A percentile compares a stretch with the other conserved stretches of the same genome.
These are phyloP conservation scores for Moniliophthora roreri DNA, from an alignment of 1,284 basidiomycete genomes.

Conservation along the genomic window DNA sequence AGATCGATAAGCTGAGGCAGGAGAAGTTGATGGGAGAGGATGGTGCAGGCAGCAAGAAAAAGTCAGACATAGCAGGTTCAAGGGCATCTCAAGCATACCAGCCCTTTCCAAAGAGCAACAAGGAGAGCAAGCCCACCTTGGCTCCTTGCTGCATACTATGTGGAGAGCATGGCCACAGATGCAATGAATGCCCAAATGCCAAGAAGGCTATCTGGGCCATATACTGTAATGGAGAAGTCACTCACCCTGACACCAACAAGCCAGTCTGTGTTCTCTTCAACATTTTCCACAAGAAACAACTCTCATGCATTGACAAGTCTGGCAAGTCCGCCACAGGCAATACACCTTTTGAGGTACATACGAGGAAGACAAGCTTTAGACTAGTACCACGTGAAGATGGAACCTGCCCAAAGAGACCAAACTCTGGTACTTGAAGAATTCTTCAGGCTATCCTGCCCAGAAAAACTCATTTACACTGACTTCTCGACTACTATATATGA, in stretches of 20 bases:
- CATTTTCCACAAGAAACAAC: no score
- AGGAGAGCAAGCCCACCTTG: no score
- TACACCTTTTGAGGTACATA: no score
- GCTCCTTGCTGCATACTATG: no score
- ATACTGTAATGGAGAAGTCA: not conserved
- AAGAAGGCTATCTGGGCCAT: not conserved
- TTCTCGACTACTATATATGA: not conserved
- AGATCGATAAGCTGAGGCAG: no score
- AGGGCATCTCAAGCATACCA: no score
- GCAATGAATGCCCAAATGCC: no score
- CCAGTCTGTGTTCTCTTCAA: not conserved
- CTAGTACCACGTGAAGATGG: not conserved
- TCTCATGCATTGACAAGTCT: not conserved
- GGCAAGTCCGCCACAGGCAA: not conserved
- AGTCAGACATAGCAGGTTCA: no score
- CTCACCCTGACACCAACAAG: not conserved
- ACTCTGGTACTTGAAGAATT: not conserved
- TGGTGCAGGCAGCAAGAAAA: no score
- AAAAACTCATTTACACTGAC: slow-evolving; percentile 1
- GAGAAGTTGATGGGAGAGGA: no score
- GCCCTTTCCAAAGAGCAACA: no score
- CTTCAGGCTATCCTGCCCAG: not conserved
- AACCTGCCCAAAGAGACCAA: not conserved
- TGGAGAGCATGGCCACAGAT: no score
- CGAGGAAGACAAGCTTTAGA: not conserved